Conservation (phyloP, 2,329 filamentous ascomycete species). For the Lachnellula arida region DNA sequence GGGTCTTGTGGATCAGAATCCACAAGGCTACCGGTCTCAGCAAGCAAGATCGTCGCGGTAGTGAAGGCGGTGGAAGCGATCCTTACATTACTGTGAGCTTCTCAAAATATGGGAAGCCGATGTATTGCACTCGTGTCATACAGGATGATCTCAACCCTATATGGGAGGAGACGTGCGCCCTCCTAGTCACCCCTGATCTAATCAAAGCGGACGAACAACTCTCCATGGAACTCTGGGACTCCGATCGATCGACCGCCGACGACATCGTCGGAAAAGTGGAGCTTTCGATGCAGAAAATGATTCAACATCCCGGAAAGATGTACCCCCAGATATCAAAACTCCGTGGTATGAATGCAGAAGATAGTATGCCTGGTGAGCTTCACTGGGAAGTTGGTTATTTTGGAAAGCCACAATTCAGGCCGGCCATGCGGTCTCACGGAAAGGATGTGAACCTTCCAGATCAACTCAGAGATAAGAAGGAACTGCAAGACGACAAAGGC, state of each 20-base stretch:
- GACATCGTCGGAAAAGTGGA: conserved; percentile 95
- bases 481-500: conserved; percentile 86
- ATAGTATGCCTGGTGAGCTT: conserved; percentile 85
- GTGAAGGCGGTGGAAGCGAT: conserved; percentile 81
- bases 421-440: conserved; percentile 79
- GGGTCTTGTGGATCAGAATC: conserved; percentile 88
- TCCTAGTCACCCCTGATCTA: conserved; percentile 82
- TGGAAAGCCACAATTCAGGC: conserved; percentile 81
- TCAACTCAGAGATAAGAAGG: conserved; percentile 65
- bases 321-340: conserved; percentile 84
- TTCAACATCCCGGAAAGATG: conserved; percentile 90
- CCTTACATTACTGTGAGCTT: conserved; percentile 94
- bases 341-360: conserved; percentile 75
- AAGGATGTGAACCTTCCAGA: conserved; percentile 74
- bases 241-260: conserved; percentile 84
- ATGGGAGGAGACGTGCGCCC: conserved; percentile 81
- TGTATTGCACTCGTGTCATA: conserved; percentile 96
- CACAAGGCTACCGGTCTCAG: conserved; percentile 82
- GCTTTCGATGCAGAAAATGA: conserved; percentile 88
- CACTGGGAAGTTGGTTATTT: conserved; percentile 98
- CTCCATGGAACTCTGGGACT: conserved; percentile 94
- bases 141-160: conserved; percentile 90
- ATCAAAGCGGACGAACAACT: conserved; percentile 93
- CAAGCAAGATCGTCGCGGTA: conserved; percentile 84
- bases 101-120: conserved; percentile 95